Base-by-base conservation (phyloP, 148 eudicot genomes). In the Pouteria glomerata region DNA sequence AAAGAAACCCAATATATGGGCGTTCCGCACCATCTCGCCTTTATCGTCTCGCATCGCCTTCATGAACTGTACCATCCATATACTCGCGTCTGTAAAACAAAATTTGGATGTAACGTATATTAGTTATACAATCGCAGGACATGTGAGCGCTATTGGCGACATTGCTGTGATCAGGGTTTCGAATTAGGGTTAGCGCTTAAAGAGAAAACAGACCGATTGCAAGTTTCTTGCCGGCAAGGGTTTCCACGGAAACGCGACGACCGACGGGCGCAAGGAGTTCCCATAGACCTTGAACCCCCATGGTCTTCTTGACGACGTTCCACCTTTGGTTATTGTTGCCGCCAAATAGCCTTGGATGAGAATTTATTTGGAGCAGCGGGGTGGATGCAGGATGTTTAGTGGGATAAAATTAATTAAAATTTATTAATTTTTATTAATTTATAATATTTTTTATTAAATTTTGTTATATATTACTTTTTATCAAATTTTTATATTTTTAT, bases 191-290 rank as follows among this genome's bases (percentile, higher is more conserved):
- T 73, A 74, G 88, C 79, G 62, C 51, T 74, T 73, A 3, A 37
- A 29, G 23, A 47, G 23, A 73, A 12, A 37, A 58, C 7, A 30
- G 71, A 95, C 98, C 98, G 75, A 95, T 91, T 0, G 98, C 97
- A 35, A 95, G 90, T 71, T 88, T 89, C 47, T 91, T 91, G 0
- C 97, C 97, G 85, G 98, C 78, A 59, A 95, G 89, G 31, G 98
- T 91, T 82, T 95, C 98, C 81, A 95, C 97, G 78, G 96, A 89
- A 76, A 95, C 97, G n/a, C 98, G 97, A 66, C 97, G 96, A 71
- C 98, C 98, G 62, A 95, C 98, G 74, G 98, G 97, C 33, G 98
- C 78, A 7, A 95, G 83, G 42, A 95, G 96, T 39, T 95, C 97
- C 98, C 98, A 95, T 1, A 95, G 83, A 35, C 88, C 87, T 74